These are phyloP conservation scores for Solanum arcanum DNA, from an alignment of 257 asterid genomes.

Conservation along the genomic window DNA sequence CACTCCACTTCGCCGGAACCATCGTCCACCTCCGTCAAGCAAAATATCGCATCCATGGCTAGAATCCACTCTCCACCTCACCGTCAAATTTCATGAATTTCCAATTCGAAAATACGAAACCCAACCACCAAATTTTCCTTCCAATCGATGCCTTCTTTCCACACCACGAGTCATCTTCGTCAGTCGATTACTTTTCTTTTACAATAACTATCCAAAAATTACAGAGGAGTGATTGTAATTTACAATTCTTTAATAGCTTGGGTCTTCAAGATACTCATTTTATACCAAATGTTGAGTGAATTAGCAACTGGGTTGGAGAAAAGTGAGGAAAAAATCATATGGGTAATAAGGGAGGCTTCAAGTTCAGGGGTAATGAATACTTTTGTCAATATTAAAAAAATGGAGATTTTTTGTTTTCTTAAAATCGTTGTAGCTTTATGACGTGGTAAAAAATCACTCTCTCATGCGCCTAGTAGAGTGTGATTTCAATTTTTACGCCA, in stretches of 20 bases:
- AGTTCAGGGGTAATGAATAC: too few relatives aligned
- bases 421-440: too few relatives aligned
- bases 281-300: constrained; percentile 10
- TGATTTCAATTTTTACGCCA: too few relatives aligned
- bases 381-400: too few relatives aligned
- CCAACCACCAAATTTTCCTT: constrained; percentile 6
- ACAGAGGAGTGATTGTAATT: constrained; percentile 9
- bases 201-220: neutral
- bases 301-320: constrained; percentile 32
- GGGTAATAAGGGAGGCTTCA: constrained; percentile 40
- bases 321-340: constrained; percentile 24
- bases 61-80: neutral
- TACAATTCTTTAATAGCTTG: constrained; percentile 19
- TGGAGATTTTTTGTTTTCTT: too few relatives aligned
- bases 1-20: constrained; percentile 1
- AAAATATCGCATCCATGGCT: neutral
- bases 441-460: too few relatives aligned
- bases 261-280: constrained; percentile 12
- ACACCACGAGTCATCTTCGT: constrained; percentile 11
- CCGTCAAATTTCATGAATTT: constrained; percentile 4
- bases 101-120: neutral
- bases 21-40: neutral
- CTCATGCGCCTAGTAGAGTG: too few relatives aligned
- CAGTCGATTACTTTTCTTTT: constrained; percentile 1
- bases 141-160: constrained; percentile 6